Evolutionary conservation across 1,284 basidiomycete genomes (phyloP).

Genomic region (Heterobasidion irregulare): DNA sequence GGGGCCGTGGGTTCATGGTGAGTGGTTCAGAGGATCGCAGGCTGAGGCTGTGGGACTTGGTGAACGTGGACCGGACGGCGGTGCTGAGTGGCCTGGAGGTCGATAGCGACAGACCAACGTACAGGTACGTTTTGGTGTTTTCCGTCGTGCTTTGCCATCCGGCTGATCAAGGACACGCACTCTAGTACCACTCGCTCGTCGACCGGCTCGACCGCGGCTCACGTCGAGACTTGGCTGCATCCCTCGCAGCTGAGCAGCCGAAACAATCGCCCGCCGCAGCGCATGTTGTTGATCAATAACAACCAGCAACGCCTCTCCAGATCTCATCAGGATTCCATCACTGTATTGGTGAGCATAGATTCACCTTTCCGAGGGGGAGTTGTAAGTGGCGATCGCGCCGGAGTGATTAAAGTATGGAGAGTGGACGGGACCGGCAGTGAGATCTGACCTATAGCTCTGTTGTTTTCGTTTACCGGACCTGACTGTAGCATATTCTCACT

Average conservation of each 20-base stretch:
- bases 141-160: not conserved
- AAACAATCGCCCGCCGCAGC: slow-evolving; percentile 59
- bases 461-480: too few species aligned
- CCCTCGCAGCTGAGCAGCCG: slow-evolving; percentile 33
- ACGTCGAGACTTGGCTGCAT: slow-evolving; percentile 61
- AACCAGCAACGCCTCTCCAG: slow-evolving; percentile 74
- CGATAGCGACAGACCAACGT: slow-evolving; percentile 61
- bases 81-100: slow-evolving; percentile 66
- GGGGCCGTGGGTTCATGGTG: slow-evolving; percentile 63
- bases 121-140: slow-evolving; percentile 37
- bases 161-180: not conserved
- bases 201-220: slow-evolving; percentile 21
- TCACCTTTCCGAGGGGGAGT: slow-evolving; percentile 82
- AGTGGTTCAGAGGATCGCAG: slow-evolving; percentile 79
- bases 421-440: slow-evolving; percentile 32
- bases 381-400: slow-evolving; percentile 77
- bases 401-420: slow-evolving; percentile 78
- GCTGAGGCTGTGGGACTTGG: slow-evolving; percentile 79
- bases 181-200: slow-evolving; percentile 5
- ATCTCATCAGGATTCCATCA: slow-evolving; percentile 80
- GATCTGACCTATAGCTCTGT: too few species aligned
- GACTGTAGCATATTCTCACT: too few species aligned
- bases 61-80: slow-evolving; percentile 58
- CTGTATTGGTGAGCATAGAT: slow-evolving; percentile 74
- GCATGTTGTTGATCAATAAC: slow-evolving; percentile 70